A percentile compares a stretch with the other conserved stretches of the same genome.
Evolutionary conservation across 208 protist species (phyloP).

Genomic region (Wallacemonas sp.): DNA sequence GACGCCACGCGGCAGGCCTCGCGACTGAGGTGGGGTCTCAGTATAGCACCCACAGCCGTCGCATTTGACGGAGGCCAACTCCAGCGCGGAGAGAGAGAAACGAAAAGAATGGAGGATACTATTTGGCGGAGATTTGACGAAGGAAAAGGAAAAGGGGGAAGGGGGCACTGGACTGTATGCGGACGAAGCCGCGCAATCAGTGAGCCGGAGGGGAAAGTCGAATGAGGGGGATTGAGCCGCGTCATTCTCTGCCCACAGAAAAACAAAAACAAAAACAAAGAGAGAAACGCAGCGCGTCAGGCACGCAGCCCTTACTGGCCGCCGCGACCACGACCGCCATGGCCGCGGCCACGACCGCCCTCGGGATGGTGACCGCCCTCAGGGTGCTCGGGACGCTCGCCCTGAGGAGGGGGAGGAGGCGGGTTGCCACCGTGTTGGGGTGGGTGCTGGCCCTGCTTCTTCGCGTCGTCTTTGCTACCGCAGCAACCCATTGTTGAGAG

Average conservation of each 20-base stretch:
- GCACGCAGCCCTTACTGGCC: background rate
- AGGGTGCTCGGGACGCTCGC: background rate
- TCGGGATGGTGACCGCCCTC: background rate
- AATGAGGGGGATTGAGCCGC: too few species aligned
- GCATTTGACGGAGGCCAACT: background rate
- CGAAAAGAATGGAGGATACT: too few species aligned
- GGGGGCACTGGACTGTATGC: too few species aligned
- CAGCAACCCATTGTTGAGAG: constrained; percentile 2
- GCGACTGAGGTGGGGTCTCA: background rate
- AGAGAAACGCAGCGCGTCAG: background rate
- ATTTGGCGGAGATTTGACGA: too few species aligned
- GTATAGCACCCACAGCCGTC: background rate
- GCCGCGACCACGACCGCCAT: background rate
- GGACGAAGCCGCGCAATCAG: too few species aligned
- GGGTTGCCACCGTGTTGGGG: background rate
- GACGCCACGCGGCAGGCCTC: background rate
- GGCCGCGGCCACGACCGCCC: background rate
- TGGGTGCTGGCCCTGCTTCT: background rate
- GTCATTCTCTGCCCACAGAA: background rate
- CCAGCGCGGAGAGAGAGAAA: background rate
- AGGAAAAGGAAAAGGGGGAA: too few species aligned
- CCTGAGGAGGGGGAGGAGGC: background rate
- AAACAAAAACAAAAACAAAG: too few species aligned
- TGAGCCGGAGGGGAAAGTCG: too few species aligned
- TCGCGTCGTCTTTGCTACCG: background rate